A percentile compares a stretch with the other conserved stretches of the same genome.
phyloP scores from a whole-genome alignment of 306 rosid genomes.

The Cucumis hystrix region DNA sequence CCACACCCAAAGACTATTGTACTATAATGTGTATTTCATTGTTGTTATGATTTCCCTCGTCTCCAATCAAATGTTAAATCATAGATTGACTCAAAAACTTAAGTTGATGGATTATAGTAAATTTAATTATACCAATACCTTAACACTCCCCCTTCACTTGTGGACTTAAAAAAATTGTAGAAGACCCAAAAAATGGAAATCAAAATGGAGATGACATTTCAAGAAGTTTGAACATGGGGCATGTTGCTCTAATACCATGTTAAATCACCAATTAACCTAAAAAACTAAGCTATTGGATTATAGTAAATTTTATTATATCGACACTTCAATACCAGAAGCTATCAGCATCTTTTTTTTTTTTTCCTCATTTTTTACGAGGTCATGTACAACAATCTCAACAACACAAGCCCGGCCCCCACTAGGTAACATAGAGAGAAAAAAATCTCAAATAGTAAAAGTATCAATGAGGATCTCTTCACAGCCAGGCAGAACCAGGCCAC shows the following conservation, averaged over 20 bases:
- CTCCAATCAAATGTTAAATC: not conserved
- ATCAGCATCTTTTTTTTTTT: not conserved
- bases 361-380: not conserved
- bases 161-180: no score
- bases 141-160: no score
- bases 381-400: not conserved
- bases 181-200: no score
- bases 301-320: no score
- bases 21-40: not conserved
- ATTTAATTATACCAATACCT: no score
- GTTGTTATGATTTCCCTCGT: not conserved
- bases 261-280: no score
- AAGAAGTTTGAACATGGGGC: no score
- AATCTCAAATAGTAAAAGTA: not conserved
- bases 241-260: no score
- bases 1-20: not conserved
- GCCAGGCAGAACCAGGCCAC: not conserved
- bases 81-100: no score
- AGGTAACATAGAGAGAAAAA: not conserved
- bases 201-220: no score
- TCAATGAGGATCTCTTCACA: not conserved
- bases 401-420: not conserved
- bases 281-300: no score
- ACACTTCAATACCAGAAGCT: not conserved
- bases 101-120: no score